Evolutionary conservation across 345 rosid genomes (phyloP).

Genomic region (Aquilaria sinensis): DNA sequence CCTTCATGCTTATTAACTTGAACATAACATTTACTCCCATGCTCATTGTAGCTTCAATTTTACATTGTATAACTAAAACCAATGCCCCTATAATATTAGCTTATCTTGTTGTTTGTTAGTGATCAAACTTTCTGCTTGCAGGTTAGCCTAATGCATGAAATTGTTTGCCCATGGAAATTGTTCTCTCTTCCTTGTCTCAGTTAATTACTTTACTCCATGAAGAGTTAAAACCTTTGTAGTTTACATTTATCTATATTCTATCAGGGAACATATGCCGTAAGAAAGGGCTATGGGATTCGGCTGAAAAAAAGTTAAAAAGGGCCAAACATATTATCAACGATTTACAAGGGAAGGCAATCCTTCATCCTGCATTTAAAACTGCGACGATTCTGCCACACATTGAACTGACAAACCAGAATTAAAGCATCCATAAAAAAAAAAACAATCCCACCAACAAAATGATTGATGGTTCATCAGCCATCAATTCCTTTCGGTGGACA

Average conservation of each 20-base stretch:
- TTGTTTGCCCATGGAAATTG: background rate
- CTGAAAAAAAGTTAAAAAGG: slow-evolving; percentile 58
- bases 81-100: slow-evolving; percentile 58
- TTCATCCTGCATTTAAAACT: too few relatives aligned
- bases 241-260: slow-evolving; percentile 7
- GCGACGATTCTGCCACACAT: background rate
- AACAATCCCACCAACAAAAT: background rate
- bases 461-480: background rate
- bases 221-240: slow-evolving; percentile 10
- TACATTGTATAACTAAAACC: slow-evolving; percentile 62
- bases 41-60: slow-evolving; percentile 40
- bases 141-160: slow-evolving; percentile 54
- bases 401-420: background rate
- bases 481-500: background rate
- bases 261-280: slow-evolving; percentile 67
- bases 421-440: background rate
- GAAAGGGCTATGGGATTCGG: slow-evolving; percentile 51
- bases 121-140: slow-evolving; percentile 21
- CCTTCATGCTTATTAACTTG: slow-evolving; percentile 36
- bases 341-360: background rate
- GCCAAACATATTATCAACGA: slow-evolving; percentile 47
- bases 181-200: slow-evolving; percentile 2
- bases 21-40: slow-evolving; percentile 45
- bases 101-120: background rate
- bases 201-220: slow-evolving; percentile 5